Evolutionary conservation across 495 filamentous ascomycete species (phyloP), one percentile per base, ranked within the genome.

Genomic region (Poronia punctata): DNA sequence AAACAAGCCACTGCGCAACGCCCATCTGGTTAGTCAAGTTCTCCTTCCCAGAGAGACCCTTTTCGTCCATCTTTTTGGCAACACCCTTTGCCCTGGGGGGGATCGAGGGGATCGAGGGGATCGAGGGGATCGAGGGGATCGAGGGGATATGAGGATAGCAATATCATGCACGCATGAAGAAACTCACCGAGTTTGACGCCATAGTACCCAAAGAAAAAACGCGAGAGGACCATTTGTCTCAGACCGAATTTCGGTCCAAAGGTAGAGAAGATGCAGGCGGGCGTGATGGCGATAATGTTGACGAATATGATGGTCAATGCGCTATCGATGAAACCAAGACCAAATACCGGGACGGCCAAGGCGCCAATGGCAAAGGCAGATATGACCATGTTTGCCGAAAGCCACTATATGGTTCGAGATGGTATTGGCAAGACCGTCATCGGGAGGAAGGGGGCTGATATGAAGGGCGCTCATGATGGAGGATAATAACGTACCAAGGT

Each of bases 381-480:
- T 32, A 88, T 79, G 36, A 86, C 82, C 80, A 90, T 83, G 62
- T 90, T 90, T 45, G 83, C 82, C 1, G 84, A 82, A 35, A 88
- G 59, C 86, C 86, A 90, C 86, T 88, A 54, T 1, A 32, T 40
- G 5, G 42, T 35, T 38, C 34, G 15, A 8, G 6, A 46, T 22
- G 14, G n/a, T 10, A 18, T 25, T 48, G 11, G 19, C 11, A 20
- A 30, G 31, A 8, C 33, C 24, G 26, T 32, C 25, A 14, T 12
- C 9, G 16, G 10, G 37, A 56, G 33, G 9, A 35, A 9, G 18
- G 9, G 16, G 27, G 15, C 9, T 17, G 0, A 37, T 11, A 20
- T 12, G 16, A 28, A 11, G 23, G 11, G 12, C 11, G 28, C 16
- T 17, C 12, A 19, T 34, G 34, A 47, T 45, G 25, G 50, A 24